Conservation (phyloP, 1,284 basidiomycete genomes). For the Rhodofomes roseus region DNA sequence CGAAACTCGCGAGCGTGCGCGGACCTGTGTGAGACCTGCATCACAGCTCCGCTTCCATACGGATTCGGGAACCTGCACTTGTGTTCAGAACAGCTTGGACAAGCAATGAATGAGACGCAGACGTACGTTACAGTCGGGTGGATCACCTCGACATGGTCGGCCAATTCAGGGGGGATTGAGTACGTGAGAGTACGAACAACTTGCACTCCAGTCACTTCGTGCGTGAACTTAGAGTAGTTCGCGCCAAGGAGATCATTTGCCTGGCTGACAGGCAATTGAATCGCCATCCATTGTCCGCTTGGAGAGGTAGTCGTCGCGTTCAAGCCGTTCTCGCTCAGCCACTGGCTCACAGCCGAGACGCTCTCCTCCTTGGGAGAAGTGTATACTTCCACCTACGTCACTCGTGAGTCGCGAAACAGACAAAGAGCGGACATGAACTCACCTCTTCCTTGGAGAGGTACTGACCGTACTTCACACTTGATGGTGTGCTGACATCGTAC, state of each 20-base stretch:
- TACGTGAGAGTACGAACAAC: constrained; percentile 34
- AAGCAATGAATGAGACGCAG: background rate
- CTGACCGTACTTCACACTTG: constrained; percentile 21
- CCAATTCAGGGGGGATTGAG: constrained; percentile 31
- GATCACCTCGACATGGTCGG: constrained; percentile 32
- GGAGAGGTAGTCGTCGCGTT: constrained; percentile 26
- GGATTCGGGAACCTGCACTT: background rate
- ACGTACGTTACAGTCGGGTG: background rate
- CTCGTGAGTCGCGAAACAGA: background rate
- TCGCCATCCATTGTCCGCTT: constrained; percentile 38
- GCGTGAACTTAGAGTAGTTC: constrained; percentile 31
- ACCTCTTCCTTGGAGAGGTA: constrained; percentile 27
- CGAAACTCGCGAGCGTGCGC: background rate
- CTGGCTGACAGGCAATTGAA: constrained; percentile 30
- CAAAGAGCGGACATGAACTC: background rate
- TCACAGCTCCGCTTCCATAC: background rate
- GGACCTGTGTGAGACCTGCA: background rate
- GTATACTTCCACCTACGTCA: constrained; percentile 28
- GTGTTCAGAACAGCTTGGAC: no score
- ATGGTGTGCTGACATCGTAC: constrained; percentile 24
- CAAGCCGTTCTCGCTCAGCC: constrained; percentile 35
- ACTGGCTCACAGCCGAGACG: constrained; percentile 32
- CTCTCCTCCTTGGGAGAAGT: constrained; percentile 32
- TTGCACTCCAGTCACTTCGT: constrained; percentile 27
- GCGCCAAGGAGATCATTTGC: constrained; percentile 24